phyloP scores from a whole-genome alignment of 2,329 filamentous ascomycete species.

The Sphaceloma murrayae region DNA sequence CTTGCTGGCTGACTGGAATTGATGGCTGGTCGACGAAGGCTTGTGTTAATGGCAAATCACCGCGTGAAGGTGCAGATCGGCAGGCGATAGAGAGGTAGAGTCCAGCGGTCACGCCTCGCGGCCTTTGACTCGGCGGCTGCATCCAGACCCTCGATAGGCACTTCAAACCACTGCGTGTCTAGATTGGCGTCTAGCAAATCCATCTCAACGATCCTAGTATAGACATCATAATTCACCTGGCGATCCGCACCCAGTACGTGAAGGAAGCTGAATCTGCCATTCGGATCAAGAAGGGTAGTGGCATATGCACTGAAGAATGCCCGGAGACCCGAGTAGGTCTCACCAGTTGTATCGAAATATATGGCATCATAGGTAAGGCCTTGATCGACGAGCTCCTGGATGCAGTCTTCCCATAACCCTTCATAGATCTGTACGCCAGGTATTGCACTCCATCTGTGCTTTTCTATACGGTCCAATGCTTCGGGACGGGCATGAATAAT shows the following conservation, averaged over 20 bases:
- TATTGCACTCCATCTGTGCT: constrained; percentile 41
- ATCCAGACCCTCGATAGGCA: constrained; percentile 63
- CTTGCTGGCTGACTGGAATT: constrained; percentile 30
- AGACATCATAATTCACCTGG: constrained; percentile 91
- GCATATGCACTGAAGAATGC: constrained; percentile 84
- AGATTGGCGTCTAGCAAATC: constrained; percentile 82
- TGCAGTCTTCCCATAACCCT: constrained; percentile 42
- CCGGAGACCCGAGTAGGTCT: constrained; percentile 78
- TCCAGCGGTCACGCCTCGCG: constrained; percentile 83
- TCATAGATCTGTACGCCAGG: constrained; percentile 41
- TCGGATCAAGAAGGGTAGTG: constrained; percentile 61
- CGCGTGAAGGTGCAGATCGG: constrained; percentile 67
- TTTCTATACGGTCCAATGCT: constrained; percentile 37
- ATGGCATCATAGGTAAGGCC: constrained; percentile 44
- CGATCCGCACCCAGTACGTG: constrained; percentile 82
- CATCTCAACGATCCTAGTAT: constrained; percentile 80
- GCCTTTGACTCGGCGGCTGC: constrained; percentile 75
- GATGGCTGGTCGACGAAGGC: too few relatives aligned
- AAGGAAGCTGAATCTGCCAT: constrained; percentile 52
- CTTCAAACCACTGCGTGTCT: constrained; percentile 76
- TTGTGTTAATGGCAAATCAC: too few relatives aligned
- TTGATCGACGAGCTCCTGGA: constrained; percentile 37
- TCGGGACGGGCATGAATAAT: constrained; percentile 45
- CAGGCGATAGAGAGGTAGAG: constrained; percentile 65
- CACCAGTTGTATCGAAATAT: constrained; percentile 97